Percentiles rank a stretch among this genome's conserved stretches.
Conservation (phyloP, 345 rosid species). For the Bretschneidera sinensis region DNA sequence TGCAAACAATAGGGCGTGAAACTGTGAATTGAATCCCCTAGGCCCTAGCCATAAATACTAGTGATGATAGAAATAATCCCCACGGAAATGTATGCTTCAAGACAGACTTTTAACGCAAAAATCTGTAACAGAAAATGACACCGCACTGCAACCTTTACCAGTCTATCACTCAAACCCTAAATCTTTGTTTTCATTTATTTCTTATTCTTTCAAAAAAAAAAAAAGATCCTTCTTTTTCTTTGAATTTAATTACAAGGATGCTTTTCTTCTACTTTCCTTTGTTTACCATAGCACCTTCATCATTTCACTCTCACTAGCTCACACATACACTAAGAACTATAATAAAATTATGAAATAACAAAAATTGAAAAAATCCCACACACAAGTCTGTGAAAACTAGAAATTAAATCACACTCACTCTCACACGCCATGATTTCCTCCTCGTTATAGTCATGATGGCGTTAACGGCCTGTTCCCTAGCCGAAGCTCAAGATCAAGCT, state of each 20-base stretch:
- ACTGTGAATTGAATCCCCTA: not conserved
- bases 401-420: no score
- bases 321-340: constrained; percentile 4
- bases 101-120: constrained; percentile 28
- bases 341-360: constrained; percentile 9
- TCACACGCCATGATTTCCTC: no score
- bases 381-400: not conserved
- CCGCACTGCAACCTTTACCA: constrained; percentile 31
- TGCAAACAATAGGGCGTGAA: not conserved
- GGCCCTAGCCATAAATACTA: no score
- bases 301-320: not conserved
- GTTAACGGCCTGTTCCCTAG: constrained; percentile 52
- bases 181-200: constrained; percentile 22
- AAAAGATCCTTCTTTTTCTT: not conserved
- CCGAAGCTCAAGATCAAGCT: constrained; percentile 88
- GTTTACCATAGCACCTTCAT: not conserved
- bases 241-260: constrained; percentile 12
- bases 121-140: constrained; percentile 41
- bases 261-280: constrained; percentile 1
- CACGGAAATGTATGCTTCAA: constrained; percentile 41
- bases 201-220: constrained; percentile 3
- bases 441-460: constrained; percentile 1
- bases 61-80: constrained; percentile 36
- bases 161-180: constrained; percentile 23
- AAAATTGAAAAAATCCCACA: constrained; percentile 13